phyloP scores from a whole-genome alignment of 2,329 filamentous ascomycete species.

The Coleophoma crateriformis region DNA sequence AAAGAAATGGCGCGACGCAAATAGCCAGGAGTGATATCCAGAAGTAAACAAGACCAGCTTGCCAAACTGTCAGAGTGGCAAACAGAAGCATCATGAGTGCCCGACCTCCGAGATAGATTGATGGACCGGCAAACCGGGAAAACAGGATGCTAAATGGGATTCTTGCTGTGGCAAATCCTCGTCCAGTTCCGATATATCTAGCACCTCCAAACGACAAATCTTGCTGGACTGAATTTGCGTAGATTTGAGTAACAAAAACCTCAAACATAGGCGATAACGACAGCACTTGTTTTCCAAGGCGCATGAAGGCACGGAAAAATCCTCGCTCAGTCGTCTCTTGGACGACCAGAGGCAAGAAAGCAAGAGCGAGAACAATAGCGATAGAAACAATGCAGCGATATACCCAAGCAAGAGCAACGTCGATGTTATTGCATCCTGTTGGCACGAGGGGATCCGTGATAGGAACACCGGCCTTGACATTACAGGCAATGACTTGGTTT shows the following conservation, averaged over 20 bases:
- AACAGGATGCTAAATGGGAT: constrained; percentile 97
- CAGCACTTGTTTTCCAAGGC: constrained; percentile 91
- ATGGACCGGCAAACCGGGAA: constrained; percentile 92
- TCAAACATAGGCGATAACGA: constrained; percentile 96
- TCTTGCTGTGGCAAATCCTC: constrained; percentile 96
- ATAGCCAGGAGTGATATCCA: constrained; percentile 89
- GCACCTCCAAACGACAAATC: constrained; percentile 95
- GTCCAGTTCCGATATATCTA: constrained; percentile 96
- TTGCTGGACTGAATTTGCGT: constrained; percentile 91
- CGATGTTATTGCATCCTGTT: constrained; percentile 83
- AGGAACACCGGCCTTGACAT: constrained; percentile 80
- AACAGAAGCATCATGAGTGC: constrained; percentile 95
- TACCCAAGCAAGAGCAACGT: constrained; percentile 87
- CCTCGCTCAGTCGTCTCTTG: constrained; percentile 96
- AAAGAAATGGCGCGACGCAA: constrained; percentile 89
- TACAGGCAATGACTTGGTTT: constrained; percentile 82
- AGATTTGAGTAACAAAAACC: constrained; percentile 98
- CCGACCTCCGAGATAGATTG: constrained; percentile 90
- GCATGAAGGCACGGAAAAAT: constrained; percentile 85
- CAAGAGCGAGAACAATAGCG: constrained; percentile 98
- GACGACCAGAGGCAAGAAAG: constrained; percentile 87
- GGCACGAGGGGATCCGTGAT: constrained; percentile 87
- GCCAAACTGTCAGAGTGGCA: constrained; percentile 88
- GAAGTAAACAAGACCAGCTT: constrained; percentile 85
- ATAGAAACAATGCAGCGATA: constrained; percentile 92